A percentile compares a stretch with the other conserved stretches of the same genome.
phyloP scores from a whole-genome alignment of 257 asterid species.

The Schizonepeta tenuifolia region DNA sequence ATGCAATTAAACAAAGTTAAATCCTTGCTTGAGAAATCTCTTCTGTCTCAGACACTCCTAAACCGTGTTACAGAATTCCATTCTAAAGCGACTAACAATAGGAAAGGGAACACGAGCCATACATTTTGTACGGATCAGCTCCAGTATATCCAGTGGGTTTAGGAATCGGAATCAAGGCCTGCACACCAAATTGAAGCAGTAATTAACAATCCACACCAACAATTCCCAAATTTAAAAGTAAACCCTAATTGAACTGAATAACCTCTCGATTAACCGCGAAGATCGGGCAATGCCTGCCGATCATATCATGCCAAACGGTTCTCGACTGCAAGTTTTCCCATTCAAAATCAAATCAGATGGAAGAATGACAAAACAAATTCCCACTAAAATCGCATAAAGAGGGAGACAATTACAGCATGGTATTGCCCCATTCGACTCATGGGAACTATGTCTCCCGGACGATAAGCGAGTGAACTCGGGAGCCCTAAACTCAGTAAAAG shows the following conservation, averaged over 20 bases:
- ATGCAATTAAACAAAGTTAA: not conserved
- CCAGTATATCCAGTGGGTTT: conserved; percentile 93
- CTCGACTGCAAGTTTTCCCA: conserved; percentile 58
- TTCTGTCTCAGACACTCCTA: not conserved
- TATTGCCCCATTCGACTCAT: conserved; percentile 95
- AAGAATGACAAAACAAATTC: conserved; percentile 9
- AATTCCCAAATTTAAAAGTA: conserved; percentile 6
- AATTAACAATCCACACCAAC: conserved; percentile 11
- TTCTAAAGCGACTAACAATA: conserved; percentile 19
- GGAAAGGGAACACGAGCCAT: conserved; percentile 39
- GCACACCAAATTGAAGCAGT: conserved; percentile 22
- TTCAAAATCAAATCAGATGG: not conserved
- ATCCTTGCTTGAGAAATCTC: conserved; percentile 2
- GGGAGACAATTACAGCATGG: conserved; percentile 60
- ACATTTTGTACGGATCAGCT: conserved; percentile 95
- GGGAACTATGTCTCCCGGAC: conserved; percentile 90
- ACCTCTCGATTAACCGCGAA: conserved; percentile 98
- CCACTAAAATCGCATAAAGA: not conserved
- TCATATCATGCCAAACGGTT: conserved; percentile 96
- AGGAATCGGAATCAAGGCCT: conserved; percentile 89
- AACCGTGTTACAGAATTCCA: not conserved
- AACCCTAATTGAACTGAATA: conserved; percentile 45
- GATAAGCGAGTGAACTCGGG: conserved; percentile 62
- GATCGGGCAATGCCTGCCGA: conserved; percentile 89
- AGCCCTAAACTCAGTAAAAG: conserved; percentile 45